A percentile compares a stretch with the other conserved stretches of the same genome.
Conservation (phyloP, 2,329 filamentous ascomycete genomes). For the Epichloe glyceriae region DNA sequence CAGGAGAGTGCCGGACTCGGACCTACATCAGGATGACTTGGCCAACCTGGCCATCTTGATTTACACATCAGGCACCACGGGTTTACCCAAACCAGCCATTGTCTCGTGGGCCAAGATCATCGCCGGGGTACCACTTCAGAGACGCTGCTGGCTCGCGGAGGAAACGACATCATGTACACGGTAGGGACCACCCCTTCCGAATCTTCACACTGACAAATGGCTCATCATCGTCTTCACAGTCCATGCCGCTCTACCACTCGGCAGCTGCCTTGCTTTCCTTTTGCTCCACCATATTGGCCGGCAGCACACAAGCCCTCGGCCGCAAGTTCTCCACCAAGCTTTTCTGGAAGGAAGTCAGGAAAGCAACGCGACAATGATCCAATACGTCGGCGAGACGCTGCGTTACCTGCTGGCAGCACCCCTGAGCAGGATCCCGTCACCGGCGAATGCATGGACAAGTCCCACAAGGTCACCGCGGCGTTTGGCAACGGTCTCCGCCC, state of each 20-base stretch:
- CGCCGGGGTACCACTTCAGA: slow-evolving; percentile 26
- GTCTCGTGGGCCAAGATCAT: slow-evolving; percentile 59
- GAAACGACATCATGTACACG: slow-evolving; percentile 61
- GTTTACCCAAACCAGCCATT: slow-evolving; percentile 67
- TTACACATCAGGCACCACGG: slow-evolving; percentile 77
- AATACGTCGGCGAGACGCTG: slow-evolving; percentile 82
- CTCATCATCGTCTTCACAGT: slow-evolving; percentile 21
- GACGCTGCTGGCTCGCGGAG: slow-evolving; percentile 42
- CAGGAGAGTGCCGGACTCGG: slow-evolving; percentile 43
- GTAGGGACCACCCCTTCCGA: slow-evolving; percentile 33
- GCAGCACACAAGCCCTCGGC: slow-evolving; percentile 57
- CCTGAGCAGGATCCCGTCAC: slow-evolving; percentile 47
- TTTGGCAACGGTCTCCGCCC: slow-evolving; percentile 79
- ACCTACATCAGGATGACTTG: slow-evolving; percentile 35
- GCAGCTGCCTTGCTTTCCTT: slow-evolving; percentile 63
- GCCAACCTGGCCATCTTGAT: slow-evolving; percentile 60
- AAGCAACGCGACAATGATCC: slow-evolving; percentile 59
- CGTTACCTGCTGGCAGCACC: slow-evolving; percentile 65
- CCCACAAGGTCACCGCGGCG: slow-evolving; percentile 59
- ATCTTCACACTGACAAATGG: background rate
- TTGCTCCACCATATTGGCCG: slow-evolving; percentile 42
- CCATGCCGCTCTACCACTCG: slow-evolving; percentile 83
- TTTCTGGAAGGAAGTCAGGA: slow-evolving; percentile 67
- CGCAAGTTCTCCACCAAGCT: slow-evolving; percentile 64
- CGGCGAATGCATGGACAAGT: slow-evolving; percentile 55